A percentile compares a stretch with the other conserved stretches of the same genome.
Evolutionary conservation across 2,329 filamentous ascomycete genomes (phyloP).

Genomic region (Capronia epimyces): DNA sequence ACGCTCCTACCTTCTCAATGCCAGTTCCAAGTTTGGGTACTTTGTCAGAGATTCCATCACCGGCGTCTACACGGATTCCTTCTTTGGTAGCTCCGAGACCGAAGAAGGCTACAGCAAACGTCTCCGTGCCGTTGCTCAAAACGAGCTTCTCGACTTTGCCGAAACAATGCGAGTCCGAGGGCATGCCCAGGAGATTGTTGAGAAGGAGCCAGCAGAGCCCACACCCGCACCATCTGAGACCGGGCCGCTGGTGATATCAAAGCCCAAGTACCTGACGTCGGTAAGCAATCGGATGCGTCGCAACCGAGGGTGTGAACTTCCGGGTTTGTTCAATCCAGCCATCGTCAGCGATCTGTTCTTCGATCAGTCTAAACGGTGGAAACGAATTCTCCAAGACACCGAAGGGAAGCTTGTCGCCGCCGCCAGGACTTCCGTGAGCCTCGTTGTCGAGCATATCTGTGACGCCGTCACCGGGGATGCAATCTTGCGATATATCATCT

Average conservation of each 20-base stretch:
- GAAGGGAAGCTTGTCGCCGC: conserved; percentile 27
- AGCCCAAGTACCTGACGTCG: conserved; percentile 5
- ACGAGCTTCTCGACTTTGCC: conserved; percentile 31
- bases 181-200: conserved; percentile 18
- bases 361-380: conserved; percentile 36
- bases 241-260: conserved; percentile 5
- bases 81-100: conserved; percentile 34
- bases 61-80: conserved; percentile 39
- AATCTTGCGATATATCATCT: conserved; percentile 25
- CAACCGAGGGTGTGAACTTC: conserved; percentile 33
- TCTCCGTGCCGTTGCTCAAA: conserved; percentile 31
- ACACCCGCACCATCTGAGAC: background rate
- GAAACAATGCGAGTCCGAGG: conserved; percentile 20
- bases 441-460: conserved; percentile 29
- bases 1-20: conserved; percentile 33
- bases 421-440: conserved; percentile 27
- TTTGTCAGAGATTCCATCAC: conserved; percentile 39
- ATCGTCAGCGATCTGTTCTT: conserved; percentile 35
- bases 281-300: conserved; percentile 17
- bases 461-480: conserved; percentile 27
- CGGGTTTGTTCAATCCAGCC: conserved; percentile 34
- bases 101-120: conserved; percentile 26
- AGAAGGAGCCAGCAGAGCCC: background rate
- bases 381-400: conserved; percentile 28
- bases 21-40: conserved; percentile 37